Base-by-base conservation (phyloP, 2,329 filamentous ascomycete genomes). In the Epichloe festucae region DNA sequence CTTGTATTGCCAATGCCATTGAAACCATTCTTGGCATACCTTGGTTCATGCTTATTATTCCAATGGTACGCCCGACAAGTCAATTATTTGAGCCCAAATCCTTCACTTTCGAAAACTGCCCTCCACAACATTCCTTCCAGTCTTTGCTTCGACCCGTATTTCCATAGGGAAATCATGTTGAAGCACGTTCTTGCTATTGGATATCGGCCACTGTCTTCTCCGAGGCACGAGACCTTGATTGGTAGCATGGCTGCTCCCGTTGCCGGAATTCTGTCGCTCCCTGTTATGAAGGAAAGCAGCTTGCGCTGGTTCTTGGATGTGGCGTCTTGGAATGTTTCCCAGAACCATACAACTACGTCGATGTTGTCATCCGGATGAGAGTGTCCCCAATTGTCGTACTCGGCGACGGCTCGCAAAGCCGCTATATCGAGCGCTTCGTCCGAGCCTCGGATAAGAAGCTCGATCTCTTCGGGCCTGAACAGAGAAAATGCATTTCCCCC, bases 101-200 rank as follows among this genome's bases (percentile, higher is more conserved):
- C 90, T 65, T 95, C 89, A 62, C 89, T 94, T 67, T 90, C 89
- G 57, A 81, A 73, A n/a, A 95, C 89, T 4, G 90, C 90, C 55
- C 80, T 78, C 89, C 89, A 95, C 35, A 96, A 70, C 71, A 82
- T 81, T 49, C 67, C 70, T 65, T 88, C 84, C 53, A 95, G 65
- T 57, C 78, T 82, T 62, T 82, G 75, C 58, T 75, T 79, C 3
- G 78, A 81, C 38, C 67, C 64, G 66, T 91, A 95, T 45, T 80
- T 77, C 70, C 84, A 91, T 52, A 96, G 69, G 4, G 84, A 82
- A 56, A 96, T 63, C 65, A 84, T 81, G 64, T 95, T 95, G 70
- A 96, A 96, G 66, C 90, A 96, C 7, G 90, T 96, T 61, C 89
- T 78, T 17, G 90, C 90, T 19, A 88, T 85, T 1, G 90, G 90